These are phyloP conservation scores for Cutaneotrichosporon sp. DNA, from an alignment of 1,284 basidiomycete species.

Conservation along the genomic window DNA sequence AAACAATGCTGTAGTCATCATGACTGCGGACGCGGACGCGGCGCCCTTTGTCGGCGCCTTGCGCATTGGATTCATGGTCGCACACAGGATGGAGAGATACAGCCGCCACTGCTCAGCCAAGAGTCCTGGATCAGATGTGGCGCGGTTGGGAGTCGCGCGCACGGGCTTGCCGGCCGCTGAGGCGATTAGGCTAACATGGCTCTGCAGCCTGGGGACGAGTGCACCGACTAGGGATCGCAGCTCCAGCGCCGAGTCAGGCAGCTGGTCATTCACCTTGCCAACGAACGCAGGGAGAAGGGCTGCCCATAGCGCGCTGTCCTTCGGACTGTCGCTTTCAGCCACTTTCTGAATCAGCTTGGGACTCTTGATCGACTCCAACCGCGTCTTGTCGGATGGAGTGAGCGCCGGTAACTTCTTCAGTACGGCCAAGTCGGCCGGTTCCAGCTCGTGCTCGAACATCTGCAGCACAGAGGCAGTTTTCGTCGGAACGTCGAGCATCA, in stretches of 20 bases:
- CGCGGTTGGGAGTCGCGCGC: slow-evolving; percentile 6
- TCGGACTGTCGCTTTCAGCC: slow-evolving; percentile 48
- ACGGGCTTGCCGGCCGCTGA: slow-evolving; percentile 11
- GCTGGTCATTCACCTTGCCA: slow-evolving; percentile 37
- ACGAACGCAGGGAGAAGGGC: slow-evolving; percentile 48
- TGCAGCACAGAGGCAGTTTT: slow-evolving; percentile 26
- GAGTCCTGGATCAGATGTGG: slow-evolving; percentile 57
- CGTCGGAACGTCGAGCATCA: slow-evolving; percentile 21
- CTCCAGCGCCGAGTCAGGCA: slow-evolving; percentile 45
- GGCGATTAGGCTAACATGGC: slow-evolving; percentile 44
- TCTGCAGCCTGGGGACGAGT: slow-evolving; percentile 48
- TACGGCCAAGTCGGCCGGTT: slow-evolving; percentile 35
- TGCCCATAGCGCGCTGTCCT: slow-evolving; percentile 49
- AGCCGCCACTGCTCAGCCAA: slow-evolving; percentile 81
- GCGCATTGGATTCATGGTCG: slow-evolving; percentile 58
- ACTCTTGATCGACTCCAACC: slow-evolving; percentile 32
- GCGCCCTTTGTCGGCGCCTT: slow-evolving; percentile 58
- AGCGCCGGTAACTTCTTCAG: slow-evolving; percentile 36
- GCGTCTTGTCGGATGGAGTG: slow-evolving; percentile 29
- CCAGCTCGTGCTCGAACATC: slow-evolving; percentile 29
- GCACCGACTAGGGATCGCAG: slow-evolving; percentile 44
- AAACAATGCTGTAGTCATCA: slow-evolving; percentile 68
- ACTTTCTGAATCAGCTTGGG: slow-evolving; percentile 34
- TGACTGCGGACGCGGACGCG: slow-evolving; percentile 36
- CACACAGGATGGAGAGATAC: slow-evolving; percentile 76